Evolutionary conservation across 371 early-diverging fungal genomes (phyloP).

Genomic region (Mucor velutinosus): DNA sequence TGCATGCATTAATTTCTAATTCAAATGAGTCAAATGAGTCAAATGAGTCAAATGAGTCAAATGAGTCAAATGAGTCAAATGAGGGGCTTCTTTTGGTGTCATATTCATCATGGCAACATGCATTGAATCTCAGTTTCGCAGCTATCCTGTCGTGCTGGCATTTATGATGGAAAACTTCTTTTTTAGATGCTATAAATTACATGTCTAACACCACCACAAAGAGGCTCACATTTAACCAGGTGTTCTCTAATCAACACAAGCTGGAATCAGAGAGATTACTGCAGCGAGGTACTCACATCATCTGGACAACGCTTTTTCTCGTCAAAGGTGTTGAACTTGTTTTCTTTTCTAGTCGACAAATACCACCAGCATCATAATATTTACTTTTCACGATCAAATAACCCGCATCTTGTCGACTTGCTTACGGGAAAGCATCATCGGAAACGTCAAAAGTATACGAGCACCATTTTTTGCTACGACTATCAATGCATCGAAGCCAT

Average conservation of each 20-base stretch:
- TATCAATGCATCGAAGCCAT: conserved; percentile 1
- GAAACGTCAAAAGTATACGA: background rate
- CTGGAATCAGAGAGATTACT: background rate
- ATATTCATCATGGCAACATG: background rate
- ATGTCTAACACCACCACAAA: background rate
- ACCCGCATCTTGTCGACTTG: background rate
- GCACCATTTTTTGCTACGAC: background rate
- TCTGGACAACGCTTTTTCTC: background rate
- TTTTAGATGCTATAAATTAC: background rate
- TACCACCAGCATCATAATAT: background rate
- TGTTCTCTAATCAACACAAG: background rate
- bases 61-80: background rate
- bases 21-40: background rate
- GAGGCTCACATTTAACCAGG: background rate
- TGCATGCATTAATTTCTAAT: background rate
- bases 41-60: background rate
- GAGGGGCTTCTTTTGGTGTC: background rate
- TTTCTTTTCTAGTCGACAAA: background rate
- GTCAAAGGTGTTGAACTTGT: background rate
- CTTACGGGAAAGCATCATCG: background rate
- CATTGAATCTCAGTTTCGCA: background rate
- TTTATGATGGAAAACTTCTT: background rate
- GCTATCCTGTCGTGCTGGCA: background rate
- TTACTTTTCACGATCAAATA: background rate
- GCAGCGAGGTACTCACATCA: background rate